These are phyloP conservation scores for Alternaria ethzedia DNA, from an alignment of 2,329 filamentous ascomycete species.

Conservation along the genomic window DNA sequence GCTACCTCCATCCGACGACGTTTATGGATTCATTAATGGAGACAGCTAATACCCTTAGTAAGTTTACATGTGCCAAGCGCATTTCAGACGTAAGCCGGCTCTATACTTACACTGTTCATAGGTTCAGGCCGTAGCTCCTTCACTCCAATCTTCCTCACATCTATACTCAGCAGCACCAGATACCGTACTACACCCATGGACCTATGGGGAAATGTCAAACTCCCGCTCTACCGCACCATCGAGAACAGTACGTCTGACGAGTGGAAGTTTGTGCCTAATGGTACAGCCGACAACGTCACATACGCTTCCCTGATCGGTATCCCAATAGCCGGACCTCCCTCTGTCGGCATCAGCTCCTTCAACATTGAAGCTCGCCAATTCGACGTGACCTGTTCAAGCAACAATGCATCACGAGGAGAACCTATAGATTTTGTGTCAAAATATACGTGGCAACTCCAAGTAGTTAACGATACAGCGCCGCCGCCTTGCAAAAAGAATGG, in stretches of 20 bases:
- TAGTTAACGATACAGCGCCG: neutral
- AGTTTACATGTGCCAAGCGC: neutral
- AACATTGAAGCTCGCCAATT: constrained; percentile 34
- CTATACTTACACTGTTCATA: neutral
- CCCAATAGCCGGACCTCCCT: constrained; percentile 18
- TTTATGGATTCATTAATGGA: constrained; percentile 14
- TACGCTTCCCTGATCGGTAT: constrained; percentile 39
- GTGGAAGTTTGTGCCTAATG: constrained; percentile 24
- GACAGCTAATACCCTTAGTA: constrained; percentile 15
- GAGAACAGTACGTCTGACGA: constrained; percentile 24
- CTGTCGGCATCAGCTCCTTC: constrained; percentile 19
- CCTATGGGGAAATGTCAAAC: constrained; percentile 38
- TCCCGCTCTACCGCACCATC: constrained; percentile 31
- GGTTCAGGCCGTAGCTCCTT: constrained; percentile 25
- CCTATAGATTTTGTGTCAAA: constrained; percentile 8
- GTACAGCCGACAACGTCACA: constrained; percentile 16
- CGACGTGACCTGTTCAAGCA: constrained; percentile 33
- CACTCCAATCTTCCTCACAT: constrained; percentile 28
- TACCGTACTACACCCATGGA: constrained; percentile 32
- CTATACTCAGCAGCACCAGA: constrained; percentile 32
- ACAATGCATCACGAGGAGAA: constrained; percentile 5
- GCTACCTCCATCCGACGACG: constrained; percentile 27
- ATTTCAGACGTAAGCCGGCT: neutral
- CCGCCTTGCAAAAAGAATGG: constrained; percentile 4
- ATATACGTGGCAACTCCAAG: constrained; percentile 25